Evolutionary conservation across 768 basidiomycete genomes (phyloP).

Genomic region (Rhodocollybia butyracea): DNA sequence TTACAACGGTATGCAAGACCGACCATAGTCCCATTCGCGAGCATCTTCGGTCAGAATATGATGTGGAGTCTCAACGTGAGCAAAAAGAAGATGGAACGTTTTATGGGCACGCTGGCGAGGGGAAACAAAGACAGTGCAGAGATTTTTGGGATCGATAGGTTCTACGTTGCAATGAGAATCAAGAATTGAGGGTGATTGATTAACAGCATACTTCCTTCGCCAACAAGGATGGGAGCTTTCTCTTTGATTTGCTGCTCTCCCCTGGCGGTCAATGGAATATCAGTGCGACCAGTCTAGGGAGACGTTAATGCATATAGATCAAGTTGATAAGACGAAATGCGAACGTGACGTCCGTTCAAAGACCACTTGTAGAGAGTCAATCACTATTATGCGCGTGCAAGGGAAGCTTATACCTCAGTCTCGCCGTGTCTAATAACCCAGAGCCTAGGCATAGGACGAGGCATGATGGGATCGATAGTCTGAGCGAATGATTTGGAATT

Average conservation of each 20-base stretch:
- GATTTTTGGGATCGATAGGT: slow-evolving; percentile 74
- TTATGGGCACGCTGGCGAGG: slow-evolving; percentile 83
- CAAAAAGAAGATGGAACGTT: slow-evolving; percentile 83
- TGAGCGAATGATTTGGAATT: not conserved
- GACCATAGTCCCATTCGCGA: slow-evolving; percentile 86
- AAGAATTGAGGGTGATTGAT: not conserved
- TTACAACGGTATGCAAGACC: not conserved
- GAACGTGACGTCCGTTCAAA: slow-evolving; percentile 75
- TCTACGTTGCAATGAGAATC: slow-evolving; percentile 33
- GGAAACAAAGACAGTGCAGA: slow-evolving; percentile 76
- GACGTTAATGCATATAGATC: slow-evolving; percentile 4
- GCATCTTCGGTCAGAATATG: slow-evolving; percentile 35
- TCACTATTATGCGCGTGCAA: not conserved
- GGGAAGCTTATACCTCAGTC: slow-evolving; percentile 7
- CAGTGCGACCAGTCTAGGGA: slow-evolving; percentile 75
- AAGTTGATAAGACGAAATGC: slow-evolving; percentile 17
- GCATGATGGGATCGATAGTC: slow-evolving; percentile 14
- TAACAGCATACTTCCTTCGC: slow-evolving; percentile 64
- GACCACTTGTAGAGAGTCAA: slow-evolving; percentile 58
- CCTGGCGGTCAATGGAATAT: slow-evolving; percentile 80
- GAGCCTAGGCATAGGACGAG: slow-evolving; percentile 65
- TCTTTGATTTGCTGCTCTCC: slow-evolving; percentile 71
- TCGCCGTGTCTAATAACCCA: slow-evolving; percentile 82
- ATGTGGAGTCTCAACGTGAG: slow-evolving; percentile 39
- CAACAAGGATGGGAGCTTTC: slow-evolving; percentile 66